These are phyloP conservation scores for Microbotryum intermedium DNA, from an alignment of 1,284 basidiomycete species.

Conservation along the genomic window DNA sequence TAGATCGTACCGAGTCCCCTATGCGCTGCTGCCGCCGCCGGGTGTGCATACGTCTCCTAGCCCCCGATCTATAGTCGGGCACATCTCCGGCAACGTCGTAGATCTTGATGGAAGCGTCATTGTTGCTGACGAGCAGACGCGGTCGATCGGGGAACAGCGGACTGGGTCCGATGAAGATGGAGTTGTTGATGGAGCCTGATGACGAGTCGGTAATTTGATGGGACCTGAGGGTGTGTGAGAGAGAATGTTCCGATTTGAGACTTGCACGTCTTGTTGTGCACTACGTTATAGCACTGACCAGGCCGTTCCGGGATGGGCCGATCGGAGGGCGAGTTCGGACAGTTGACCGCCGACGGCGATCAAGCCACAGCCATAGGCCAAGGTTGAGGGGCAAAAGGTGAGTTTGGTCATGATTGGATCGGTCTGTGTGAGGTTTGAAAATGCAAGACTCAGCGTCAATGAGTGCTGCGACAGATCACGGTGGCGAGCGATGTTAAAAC, in stretches of 20 bases:
- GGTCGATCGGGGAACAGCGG: conserved; percentile 50
- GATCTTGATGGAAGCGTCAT: conserved; percentile 66
- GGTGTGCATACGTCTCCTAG: background rate
- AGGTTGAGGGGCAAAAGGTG: conserved; percentile 50
- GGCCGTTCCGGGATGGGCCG: conserved; percentile 2
- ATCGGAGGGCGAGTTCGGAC: conserved; percentile 63
- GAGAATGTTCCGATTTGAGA: conserved; percentile 35
- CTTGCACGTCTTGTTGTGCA: background rate
- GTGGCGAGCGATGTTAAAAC: too few species aligned
- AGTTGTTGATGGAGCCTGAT: conserved; percentile 70
- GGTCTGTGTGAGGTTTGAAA: background rate
- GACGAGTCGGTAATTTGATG: conserved; percentile 37
- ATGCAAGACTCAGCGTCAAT: background rate
- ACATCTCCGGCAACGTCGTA: conserved; percentile 51
- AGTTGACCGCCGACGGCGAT: conserved; percentile 73
- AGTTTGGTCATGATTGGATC: conserved; percentile 9
- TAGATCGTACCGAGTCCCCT: background rate
- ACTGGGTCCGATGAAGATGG: conserved; percentile 55
- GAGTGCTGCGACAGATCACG: too few species aligned
- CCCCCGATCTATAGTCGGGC: conserved; percentile 9
- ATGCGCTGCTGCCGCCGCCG: background rate
- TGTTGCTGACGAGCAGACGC: conserved; percentile 70
- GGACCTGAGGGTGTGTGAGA: conserved; percentile 26
- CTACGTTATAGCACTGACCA: conserved; percentile 12
- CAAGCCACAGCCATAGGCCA: conserved; percentile 48